A percentile compares a stretch with the other conserved stretches of the same genome.
Evolutionary conservation across 352 stramenopile genomes (phyloP).

Genomic region (Phytopythium chamaehyphon): DNA sequence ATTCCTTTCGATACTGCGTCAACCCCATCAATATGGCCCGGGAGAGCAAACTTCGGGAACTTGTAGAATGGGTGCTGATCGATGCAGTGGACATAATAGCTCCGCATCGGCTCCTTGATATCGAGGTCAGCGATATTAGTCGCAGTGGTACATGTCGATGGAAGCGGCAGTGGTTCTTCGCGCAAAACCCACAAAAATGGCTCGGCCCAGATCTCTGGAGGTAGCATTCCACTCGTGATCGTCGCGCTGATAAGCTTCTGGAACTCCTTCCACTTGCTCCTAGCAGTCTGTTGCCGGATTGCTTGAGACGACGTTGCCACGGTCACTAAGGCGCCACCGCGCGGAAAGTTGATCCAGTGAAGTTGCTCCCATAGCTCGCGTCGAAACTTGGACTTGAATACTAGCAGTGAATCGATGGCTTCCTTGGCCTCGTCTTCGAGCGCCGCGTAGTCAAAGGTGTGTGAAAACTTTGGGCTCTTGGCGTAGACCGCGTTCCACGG

Average conservation of each 20-base stretch:
- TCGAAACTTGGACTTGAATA: neutral
- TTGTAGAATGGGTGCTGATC: neutral
- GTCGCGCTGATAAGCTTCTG: too few species aligned
- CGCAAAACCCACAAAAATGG: conserved; percentile 4
- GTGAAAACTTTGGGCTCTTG: neutral
- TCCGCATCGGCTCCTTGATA: neutral
- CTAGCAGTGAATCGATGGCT: neutral
- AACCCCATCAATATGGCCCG: too few species aligned
- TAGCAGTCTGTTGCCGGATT: too few species aligned
- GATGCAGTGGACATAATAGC: conserved; percentile 1
- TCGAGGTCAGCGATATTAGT: neutral
- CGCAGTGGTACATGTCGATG: neutral
- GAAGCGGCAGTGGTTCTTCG: neutral
- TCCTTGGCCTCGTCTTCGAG: neutral
- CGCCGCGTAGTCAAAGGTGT: neutral
- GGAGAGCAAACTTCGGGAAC: too few species aligned
- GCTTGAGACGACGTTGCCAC: neutral
- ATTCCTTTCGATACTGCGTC: too few species aligned
- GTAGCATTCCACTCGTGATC: too few species aligned
- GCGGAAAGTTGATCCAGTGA: neutral
- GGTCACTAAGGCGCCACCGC: neutral
- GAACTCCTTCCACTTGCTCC: too few species aligned
- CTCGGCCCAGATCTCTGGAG: neutral
- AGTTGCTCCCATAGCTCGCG: conserved; percentile 2
- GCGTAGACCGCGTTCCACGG: conserved; percentile 1